Evolutionary conservation across 1,284 basidiomycete genomes (phyloP), one percentile per base, ranked within the genome.

Genomic region (Ceratobasidium papillatum): DNA sequence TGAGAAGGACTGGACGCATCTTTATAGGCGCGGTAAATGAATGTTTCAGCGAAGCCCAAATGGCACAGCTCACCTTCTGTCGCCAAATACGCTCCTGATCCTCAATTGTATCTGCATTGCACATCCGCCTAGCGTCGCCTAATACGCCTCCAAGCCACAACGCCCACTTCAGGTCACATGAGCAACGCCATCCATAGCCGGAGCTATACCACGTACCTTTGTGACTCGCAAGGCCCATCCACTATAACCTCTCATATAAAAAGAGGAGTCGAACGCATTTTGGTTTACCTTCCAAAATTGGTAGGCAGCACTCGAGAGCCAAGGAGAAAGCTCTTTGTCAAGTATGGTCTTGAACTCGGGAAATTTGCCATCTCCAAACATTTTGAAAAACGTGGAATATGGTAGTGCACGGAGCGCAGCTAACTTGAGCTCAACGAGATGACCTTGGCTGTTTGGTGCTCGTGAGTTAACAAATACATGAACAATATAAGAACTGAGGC

Each of bases 381-480:
- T 83, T 51, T 83, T 80, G 84, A 92, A 94, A 81, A 92, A 92
- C 76, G 92, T 89, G 1, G 88, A 84, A 80, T 92, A 91, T 2
- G 85, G 82, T 11, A 94, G 83, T 3, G 87, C 85, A 75, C 88
- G 85, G 68, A 91, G 85, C 0, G 88, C 86, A 0, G 92, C 92
- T 2, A 94, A 87, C 82, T 94, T 94, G 64, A 94, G 86, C 81
- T 94, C 93, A 30, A 94, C 84, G 43, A 94, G 85, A 81, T 94
- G 92, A 4, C 91, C 91, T 85, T 94, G 92, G 75, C 86, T 86
- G 62, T 52, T 61, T 22, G 52, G 22, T 59, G 19, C n/a, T 59
- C 11, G 17, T n/a, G n/a, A 8, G 22, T n/a, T 34, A 49, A 25
- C 22, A 51, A 49, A 30, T 54, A 74, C 38, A 9, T 8, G 17